Base-by-base conservation (phyloP, 108 stramenopile species). In the Schizochytrium sp. region DNA sequence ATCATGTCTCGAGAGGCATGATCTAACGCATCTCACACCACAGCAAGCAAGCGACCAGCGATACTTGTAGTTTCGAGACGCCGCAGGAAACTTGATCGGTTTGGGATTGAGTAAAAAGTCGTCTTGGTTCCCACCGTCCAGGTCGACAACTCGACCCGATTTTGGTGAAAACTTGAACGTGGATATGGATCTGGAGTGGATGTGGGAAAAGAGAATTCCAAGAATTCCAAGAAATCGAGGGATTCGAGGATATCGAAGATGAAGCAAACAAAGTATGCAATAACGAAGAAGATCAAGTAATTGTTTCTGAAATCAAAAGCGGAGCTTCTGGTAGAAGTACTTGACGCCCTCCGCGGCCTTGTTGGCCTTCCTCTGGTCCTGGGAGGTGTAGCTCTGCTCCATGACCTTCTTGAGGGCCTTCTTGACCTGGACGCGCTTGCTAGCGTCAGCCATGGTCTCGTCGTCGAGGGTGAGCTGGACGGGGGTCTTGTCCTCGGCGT, bases 321-420 rank as follows among this genome's bases (percentile, higher is more conserved):
- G 93, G 89, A 99, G 96, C 92, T 97, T 97, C 89, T 97, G 94
- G 97, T 97, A 99, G 93, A 99, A 99, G 93, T 98, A 99, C 88
- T 87, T 91, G 87, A 93, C 95, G 88, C 97, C 98, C 40, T 45
- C 49, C 58, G 94, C 94, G 88, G 98, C 97, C 95, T 98, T 99
- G 96, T 97, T 97, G 93, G 97, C 96, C 88, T 95, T 96, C 72
- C 97, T 97, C 49, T 94, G 94, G 89, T 93, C 97, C 90, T 96
- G 97, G 91, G 95, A 96, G 72, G 95, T 89, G 94, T 97, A 99
- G 90, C 96, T 92, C 89, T 99, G 96, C 93, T 96, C 95, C 89
- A 99, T 96, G 72, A 97, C 91, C 93, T 98, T 98, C 95, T 97
- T 97, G 93, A 98, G 92, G 72, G 94, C 95, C 96, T 97, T 97